Evolutionary conservation across 1,139 yeast species (phyloP).

Genomic region (Kodamaea alishanica): DNA sequence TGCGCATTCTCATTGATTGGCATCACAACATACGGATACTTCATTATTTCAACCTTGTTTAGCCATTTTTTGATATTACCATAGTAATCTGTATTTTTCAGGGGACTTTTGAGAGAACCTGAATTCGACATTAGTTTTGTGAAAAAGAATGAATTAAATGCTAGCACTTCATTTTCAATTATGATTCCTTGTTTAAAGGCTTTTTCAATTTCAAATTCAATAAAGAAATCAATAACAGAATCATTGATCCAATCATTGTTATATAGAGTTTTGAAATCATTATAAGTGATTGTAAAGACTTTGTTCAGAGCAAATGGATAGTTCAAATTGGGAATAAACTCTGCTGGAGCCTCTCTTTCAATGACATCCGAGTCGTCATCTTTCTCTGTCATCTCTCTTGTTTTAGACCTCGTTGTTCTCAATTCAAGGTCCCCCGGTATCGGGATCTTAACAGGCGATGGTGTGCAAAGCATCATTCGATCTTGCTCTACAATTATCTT

Average conservation of each 20-base stretch:
- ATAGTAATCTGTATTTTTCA: conserved; percentile 34
- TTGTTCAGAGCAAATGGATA: conserved; percentile 48
- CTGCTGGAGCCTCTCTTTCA: conserved; percentile 11
- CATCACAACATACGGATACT: conserved; percentile 59
- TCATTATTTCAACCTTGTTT: conserved; percentile 60
- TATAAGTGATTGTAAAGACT: conserved; percentile 48
- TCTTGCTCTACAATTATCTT: too few species aligned
- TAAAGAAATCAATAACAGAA: conserved; percentile 66
- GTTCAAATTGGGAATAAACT: conserved; percentile 51
- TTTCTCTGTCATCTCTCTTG: background rate
- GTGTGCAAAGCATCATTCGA: too few species aligned
- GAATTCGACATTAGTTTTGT: conserved; percentile 49
- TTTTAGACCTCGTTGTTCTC: conserved; percentile 5
- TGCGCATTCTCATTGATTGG: conserved; percentile 83
- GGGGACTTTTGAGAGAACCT: background rate
- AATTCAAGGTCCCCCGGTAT: too few species aligned
- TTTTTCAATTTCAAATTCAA: conserved; percentile 52
- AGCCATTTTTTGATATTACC: conserved; percentile 79
- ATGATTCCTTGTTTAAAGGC: conserved; percentile 25
- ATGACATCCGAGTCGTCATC: conserved; percentile 1
- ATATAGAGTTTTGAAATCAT: conserved; percentile 66
- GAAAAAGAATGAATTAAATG: conserved; percentile 84
- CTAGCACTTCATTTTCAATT: conserved; percentile 39
- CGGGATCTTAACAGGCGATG: too few species aligned
- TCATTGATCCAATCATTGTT: conserved; percentile 78